Evolutionary conservation across 768 basidiomycete genomes (phyloP), one percentile per base, ranked within the genome.

Genomic region (Boletus tomentosulus): DNA sequence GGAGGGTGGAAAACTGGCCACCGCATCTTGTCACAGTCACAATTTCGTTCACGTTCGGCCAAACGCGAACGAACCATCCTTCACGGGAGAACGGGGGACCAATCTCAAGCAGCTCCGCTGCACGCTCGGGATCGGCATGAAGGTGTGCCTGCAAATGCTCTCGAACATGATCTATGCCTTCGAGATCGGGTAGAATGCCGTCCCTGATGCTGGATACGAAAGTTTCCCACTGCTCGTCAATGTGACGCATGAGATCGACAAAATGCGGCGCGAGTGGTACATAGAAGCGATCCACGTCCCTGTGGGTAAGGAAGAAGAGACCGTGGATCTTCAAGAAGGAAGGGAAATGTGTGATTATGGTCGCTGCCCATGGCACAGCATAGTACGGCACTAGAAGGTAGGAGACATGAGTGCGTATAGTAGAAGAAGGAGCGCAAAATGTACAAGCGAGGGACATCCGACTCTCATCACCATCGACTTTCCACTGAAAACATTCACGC

Each of bases 51-150:
- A 24, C 51, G 0, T 59, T 46, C 16, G 64, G 65, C 64, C 64
- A 63, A 37, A 66, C 50, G 2, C 54, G 57, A 9, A 48, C 9
- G 2, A 50, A 41, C 64, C 65, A 66, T 34, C 62, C 64, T 27
- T 55, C 56, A 12, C 11, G 46, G 15, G 55, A 54, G n/a, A 38
- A 50, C 13, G 64, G 57, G 5, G 59, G 39, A 0, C 62, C 64
- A 1, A 66, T n/a, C n/a, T n/a, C n/a, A n/a, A n/a, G n/a, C 5
- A 66, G 48, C 27, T 67, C 66, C 3, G 51, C 47, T 19, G 66
- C 66, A n/a, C n/a, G n/a, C n/a, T n/a, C 34, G 0, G 63, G 58
- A 25, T 62, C 25, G 4, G 62, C 50, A 9, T 33, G 34, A 1
- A 67, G 39, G 0, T 55, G 51, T 33, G 31, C 31, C 31, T 66